Base-by-base conservation (phyloP, 768 basidiomycete genomes). In the Pisolithus microcarpus region DNA sequence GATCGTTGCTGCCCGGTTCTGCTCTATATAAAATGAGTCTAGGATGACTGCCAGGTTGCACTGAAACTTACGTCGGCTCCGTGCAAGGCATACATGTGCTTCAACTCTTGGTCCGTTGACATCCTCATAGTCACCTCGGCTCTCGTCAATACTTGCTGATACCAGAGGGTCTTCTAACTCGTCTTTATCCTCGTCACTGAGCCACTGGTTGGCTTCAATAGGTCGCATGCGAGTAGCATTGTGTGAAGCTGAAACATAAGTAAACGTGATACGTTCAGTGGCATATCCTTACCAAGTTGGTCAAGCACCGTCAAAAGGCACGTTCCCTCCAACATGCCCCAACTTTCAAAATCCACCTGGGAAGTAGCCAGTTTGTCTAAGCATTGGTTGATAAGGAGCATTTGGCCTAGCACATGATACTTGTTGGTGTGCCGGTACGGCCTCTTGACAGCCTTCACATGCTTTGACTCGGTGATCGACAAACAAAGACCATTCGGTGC, bases 401-500 rank as follows among this genome's bases (percentile, higher is more conserved):
- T 72, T 36, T 71, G 67, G 1, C 54, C 44, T 1, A 72, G 59
- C 0, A 62, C 44, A 18, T 57, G 57, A 3, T 49, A 18, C 1
- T 30, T 28, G 48, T 57, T 72, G 0, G 68, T 70, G 0, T 53
- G 50, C 1, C 56, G 49, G 47, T 63, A 72, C 0, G 68, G 70
- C 37, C 68, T 40, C 46, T 72, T 72, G 4, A 73, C 67, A 4
- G 65, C 67, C 8, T 60, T 65, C 44, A 71, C 69, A 31, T 70
- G 71, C 21, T 65, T 67, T 0, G 59, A 61, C 21, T 73, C 69
- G 0, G 65, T 73, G 10, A 71, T 72, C 0, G 64, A 72, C 0
- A 62, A 68, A 42, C 70, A 71, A 2, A 72, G 61, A 0, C 71
- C 66, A 45, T 70, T 69, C 0, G 65, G 70, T 2, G 63, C 56